phyloP scores from a whole-genome alignment of 768 basidiomycete species.

The Sarcomyxa edulis region DNA sequence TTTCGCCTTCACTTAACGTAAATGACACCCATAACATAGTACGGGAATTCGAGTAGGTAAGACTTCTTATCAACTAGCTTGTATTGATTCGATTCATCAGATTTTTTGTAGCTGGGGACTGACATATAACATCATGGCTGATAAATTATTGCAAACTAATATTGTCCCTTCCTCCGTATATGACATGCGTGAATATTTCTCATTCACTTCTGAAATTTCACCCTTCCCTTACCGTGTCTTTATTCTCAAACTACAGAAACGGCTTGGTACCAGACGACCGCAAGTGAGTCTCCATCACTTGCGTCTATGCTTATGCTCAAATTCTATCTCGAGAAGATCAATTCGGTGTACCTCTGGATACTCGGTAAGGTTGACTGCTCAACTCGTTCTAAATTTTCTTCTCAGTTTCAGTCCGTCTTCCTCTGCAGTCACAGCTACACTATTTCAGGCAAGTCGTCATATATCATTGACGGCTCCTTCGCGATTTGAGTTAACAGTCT shows the following conservation, averaged over 20 bases:
- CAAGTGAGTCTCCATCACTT: conserved; percentile 22
- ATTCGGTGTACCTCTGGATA: conserved; percentile 45
- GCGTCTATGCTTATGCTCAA: background rate
- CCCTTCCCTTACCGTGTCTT: background rate
- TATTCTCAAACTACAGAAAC: conserved; percentile 27
- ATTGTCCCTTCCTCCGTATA: conserved; percentile 47
- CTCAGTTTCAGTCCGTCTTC: too few relatives aligned
- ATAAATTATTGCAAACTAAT: conserved; percentile 48
- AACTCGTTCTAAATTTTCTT: background rate
- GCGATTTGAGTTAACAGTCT: background rate
- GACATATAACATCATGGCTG: conserved; percentile 59
- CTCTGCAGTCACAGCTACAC: conserved; percentile 45
- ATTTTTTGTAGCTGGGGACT: conserved; percentile 47
- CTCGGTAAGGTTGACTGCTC: conserved; percentile 10
- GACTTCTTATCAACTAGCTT: background rate
- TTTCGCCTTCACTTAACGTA: too few relatives aligned
- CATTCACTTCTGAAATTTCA: conserved; percentile 15
- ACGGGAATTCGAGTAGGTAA: conserved; percentile 49
- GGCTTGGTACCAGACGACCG: conserved; percentile 44
- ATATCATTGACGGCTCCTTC: too few relatives aligned
- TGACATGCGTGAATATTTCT: conserved; percentile 42
- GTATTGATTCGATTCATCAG: background rate
- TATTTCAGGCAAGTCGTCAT: conserved; percentile 43
- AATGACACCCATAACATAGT: conserved; percentile 24
- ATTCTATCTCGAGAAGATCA: conserved; percentile 19